Evolutionary conservation across 1,284 basidiomycete genomes (phyloP).

Genomic region (Schizophyllum amplum): DNA sequence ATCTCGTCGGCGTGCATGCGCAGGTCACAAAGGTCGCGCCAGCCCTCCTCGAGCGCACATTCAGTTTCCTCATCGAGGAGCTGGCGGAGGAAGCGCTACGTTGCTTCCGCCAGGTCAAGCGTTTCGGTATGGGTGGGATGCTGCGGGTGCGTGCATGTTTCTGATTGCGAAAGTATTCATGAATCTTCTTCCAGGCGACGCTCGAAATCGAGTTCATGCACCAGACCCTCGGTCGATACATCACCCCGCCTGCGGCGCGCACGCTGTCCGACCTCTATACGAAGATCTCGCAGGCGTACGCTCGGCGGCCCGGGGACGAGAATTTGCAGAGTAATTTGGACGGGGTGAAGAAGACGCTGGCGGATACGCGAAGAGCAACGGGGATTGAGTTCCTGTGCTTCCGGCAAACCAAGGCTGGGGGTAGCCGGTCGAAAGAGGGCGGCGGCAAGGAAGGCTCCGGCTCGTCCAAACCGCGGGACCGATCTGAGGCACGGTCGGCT

Average conservation of each 20-base stretch:
- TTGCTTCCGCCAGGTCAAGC: slow-evolving; percentile 79
- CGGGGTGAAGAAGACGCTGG: slow-evolving; percentile 83
- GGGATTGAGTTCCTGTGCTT: slow-evolving; percentile 95
- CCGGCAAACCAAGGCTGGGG: slow-evolving; percentile 47
- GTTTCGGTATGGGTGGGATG: slow-evolving; percentile 98
- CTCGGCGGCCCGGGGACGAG: slow-evolving; percentile 71
- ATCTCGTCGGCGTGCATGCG: slow-evolving; percentile 88
- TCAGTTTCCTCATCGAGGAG: slow-evolving; percentile 78
- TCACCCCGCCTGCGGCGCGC: slow-evolving; percentile 73
- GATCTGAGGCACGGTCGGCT: background rate
- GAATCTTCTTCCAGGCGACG: slow-evolving; percentile 60
- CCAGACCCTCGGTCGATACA: slow-evolving; percentile 86
- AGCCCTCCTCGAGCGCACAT: slow-evolving; percentile 72
- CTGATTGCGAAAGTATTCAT: background rate
- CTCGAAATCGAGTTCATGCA: slow-evolving; percentile 99
- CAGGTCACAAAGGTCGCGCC: slow-evolving; percentile 80
- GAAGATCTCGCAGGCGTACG: slow-evolving; percentile 89
- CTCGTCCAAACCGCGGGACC: background rate
- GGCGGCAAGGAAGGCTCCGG: slow-evolving; percentile 9
- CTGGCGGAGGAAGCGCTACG: slow-evolving; percentile 76
- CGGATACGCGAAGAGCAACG: slow-evolving; percentile 82
- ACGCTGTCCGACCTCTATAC: slow-evolving; percentile 89
- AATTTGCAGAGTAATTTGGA: slow-evolving; percentile 85
- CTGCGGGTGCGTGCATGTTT: slow-evolving; percentile 58
- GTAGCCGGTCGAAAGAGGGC: slow-evolving; percentile 3